These are phyloP conservation scores for Elongisporangium anandrum DNA, from an alignment of 352 stramenopile species.

Conservation along the genomic window DNA sequence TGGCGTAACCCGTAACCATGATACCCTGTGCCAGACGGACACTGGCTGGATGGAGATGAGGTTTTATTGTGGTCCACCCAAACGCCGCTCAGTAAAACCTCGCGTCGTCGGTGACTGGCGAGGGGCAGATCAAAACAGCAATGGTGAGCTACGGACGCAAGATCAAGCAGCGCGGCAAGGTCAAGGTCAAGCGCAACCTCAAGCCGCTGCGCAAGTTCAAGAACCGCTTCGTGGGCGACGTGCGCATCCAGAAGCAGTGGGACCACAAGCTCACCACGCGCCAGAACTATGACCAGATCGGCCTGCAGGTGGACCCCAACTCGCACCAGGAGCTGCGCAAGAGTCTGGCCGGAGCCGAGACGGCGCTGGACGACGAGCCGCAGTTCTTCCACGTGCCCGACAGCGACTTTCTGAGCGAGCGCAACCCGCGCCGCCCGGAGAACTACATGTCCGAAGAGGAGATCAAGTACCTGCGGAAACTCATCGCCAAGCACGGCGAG, in stretches of 20 bases:
- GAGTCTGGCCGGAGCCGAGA: constrained; percentile 41
- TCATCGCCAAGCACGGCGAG: constrained; percentile 68
- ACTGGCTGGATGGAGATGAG: background rate
- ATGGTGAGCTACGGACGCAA: constrained; percentile 45
- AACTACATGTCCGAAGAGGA: constrained; percentile 83
- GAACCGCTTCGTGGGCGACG: constrained; percentile 66
- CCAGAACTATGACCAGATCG: constrained; percentile 80
- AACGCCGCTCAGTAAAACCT: background rate
- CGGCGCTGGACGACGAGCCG: constrained; percentile 54
- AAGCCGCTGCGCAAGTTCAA: constrained; percentile 78
- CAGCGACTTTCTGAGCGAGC: constrained; percentile 72
- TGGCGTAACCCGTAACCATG: background rate
- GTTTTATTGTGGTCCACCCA: background rate
- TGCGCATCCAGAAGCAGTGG: constrained; percentile 67
- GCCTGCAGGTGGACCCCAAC: constrained; percentile 67
- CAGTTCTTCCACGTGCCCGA: constrained; percentile 70
- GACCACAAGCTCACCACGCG: constrained; percentile 73
- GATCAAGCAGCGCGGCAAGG: constrained; percentile 68
- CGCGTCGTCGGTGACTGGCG: background rate
- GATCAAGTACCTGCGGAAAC: constrained; percentile 66
- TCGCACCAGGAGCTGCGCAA: constrained; percentile 37
- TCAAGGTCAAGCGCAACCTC: constrained; percentile 57
- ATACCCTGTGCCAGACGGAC: background rate
- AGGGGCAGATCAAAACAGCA: background rate
- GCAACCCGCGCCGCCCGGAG: constrained; percentile 58